These are phyloP conservation scores for Clonostachys sp. DNA, from an alignment of 2,329 filamentous ascomycete genomes.

Conservation along the genomic window DNA sequence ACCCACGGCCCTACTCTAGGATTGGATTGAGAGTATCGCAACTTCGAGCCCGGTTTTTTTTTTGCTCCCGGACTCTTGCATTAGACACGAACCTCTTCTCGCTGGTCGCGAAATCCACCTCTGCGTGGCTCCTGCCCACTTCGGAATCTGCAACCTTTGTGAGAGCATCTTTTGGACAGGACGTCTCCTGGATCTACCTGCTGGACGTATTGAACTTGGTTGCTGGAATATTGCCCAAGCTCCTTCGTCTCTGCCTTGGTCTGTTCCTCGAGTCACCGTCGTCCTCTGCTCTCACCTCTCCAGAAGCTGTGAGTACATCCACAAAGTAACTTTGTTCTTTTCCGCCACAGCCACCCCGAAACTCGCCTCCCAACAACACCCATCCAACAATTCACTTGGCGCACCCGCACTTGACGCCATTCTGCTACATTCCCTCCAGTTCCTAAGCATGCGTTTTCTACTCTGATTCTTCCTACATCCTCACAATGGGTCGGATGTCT, in stretches of 20 bases:
- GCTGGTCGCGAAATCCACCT: too few species aligned
- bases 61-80: too few species aligned
- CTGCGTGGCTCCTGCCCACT: too few species aligned
- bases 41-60: too few species aligned
- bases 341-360: not conserved
- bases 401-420: not conserved
- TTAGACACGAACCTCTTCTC: too few species aligned
- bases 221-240: slow-evolving; percentile 35
- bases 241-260: not conserved
- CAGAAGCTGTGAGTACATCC: not conserved
- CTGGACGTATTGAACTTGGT: slow-evolving; percentile 8
- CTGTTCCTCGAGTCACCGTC: not conserved
- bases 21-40: too few species aligned
- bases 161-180: too few species aligned
- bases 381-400: not conserved
- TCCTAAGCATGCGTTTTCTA: not conserved
- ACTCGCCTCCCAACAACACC: not conserved
- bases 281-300: not conserved
- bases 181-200: too few species aligned
- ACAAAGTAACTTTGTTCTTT: not conserved
- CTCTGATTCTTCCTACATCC: not conserved
- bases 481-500: not conserved
- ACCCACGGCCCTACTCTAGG: too few species aligned
- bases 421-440: not conserved
- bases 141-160: too few species aligned